phyloP scores from a whole-genome alignment of 2,329 filamentous ascomycete species.

The Phialemonium atrogriseum region DNA sequence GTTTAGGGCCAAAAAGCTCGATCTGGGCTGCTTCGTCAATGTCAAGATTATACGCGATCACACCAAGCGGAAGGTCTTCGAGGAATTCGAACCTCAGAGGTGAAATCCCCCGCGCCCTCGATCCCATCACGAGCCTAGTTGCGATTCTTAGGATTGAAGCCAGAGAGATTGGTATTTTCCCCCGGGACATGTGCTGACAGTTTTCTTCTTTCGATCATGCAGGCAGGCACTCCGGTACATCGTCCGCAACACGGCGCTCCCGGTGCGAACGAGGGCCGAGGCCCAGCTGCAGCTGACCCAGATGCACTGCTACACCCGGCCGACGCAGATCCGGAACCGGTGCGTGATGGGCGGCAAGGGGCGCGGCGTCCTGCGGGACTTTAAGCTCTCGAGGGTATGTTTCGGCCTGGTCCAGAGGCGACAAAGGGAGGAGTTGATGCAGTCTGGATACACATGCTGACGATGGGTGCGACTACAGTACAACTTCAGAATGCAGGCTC shows the following conservation, averaged over 20 bases:
- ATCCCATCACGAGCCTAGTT: no score
- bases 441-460: not conserved
- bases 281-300: slow-evolving; percentile 88
- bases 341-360: slow-evolving; percentile 89
- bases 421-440: not conserved
- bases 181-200: not conserved
- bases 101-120: slow-evolving; percentile 28
- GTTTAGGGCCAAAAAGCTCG: slow-evolving; percentile 84
- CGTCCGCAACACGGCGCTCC: slow-evolving; percentile 83
- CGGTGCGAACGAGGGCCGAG: slow-evolving; percentile 73
- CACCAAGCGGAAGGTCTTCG: slow-evolving; percentile 91
- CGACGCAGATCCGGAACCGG: slow-evolving; percentile 88
- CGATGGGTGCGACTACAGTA: slow-evolving; percentile 45
- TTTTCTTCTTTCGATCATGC: slow-evolving; percentile 2
- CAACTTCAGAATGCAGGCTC: slow-evolving; percentile 84
- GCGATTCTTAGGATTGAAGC: no score
- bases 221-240: slow-evolving; percentile 93
- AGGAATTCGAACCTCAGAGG: slow-evolving; percentile 81
- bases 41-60: slow-evolving; percentile 85
- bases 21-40: slow-evolving; percentile 82
- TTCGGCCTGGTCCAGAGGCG: not conserved
- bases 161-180: not conserved
- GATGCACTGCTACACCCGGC: slow-evolving; percentile 93
- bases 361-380: slow-evolving; percentile 84
- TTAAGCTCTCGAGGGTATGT: slow-evolving; percentile 83